Conservation (phyloP, 2,329 filamentous ascomycete species). For the Myriosclerotinia duriaeana region DNA sequence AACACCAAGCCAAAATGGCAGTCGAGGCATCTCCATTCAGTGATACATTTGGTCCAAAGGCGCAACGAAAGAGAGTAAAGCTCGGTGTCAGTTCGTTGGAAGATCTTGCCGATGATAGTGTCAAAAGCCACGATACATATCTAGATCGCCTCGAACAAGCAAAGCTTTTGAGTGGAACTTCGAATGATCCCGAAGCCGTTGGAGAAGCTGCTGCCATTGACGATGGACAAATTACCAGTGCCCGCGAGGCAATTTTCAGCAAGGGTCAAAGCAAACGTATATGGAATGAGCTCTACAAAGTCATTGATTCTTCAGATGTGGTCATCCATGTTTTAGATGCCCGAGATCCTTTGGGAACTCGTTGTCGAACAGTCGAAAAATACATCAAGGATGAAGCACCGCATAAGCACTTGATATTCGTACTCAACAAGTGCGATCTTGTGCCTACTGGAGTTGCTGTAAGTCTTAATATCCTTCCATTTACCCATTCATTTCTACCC, state of each 20-base stretch:
- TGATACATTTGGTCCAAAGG: conserved; percentile 90
- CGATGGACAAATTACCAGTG: conserved; percentile 55
- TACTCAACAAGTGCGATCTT: conserved; percentile 89
- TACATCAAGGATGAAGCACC: conserved; percentile 91
- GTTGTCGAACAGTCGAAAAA: conserved; percentile 87
- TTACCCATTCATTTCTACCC: neutral
- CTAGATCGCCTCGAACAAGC: conserved; percentile 77
- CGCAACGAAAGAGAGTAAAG: conserved; percentile 90
- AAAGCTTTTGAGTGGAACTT: conserved; percentile 70
- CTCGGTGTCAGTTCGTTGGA: conserved; percentile 77
- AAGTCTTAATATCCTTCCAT: conserved; percentile 53
- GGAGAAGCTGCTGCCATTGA: conserved; percentile 46
- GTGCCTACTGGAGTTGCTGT: conserved; percentile 91
- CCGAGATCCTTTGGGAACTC: conserved; percentile 82
- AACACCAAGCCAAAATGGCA: conserved; percentile 91
- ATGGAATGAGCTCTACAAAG: conserved; percentile 95
- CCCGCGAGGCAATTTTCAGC: conserved; percentile 83
- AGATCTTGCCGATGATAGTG: conserved; percentile 77
- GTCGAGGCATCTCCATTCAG: conserved; percentile 83
- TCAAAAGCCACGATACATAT: conserved; percentile 78
- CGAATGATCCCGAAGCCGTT: conserved; percentile 52
- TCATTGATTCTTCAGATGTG: conserved; percentile 93
- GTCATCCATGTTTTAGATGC: conserved; percentile 94
- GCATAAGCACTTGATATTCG: conserved; percentile 91
- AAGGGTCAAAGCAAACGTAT: conserved; percentile 96